phyloP scores from a whole-genome alignment of 2,329 filamentous ascomycete species.

The Alternaria arborescens region DNA sequence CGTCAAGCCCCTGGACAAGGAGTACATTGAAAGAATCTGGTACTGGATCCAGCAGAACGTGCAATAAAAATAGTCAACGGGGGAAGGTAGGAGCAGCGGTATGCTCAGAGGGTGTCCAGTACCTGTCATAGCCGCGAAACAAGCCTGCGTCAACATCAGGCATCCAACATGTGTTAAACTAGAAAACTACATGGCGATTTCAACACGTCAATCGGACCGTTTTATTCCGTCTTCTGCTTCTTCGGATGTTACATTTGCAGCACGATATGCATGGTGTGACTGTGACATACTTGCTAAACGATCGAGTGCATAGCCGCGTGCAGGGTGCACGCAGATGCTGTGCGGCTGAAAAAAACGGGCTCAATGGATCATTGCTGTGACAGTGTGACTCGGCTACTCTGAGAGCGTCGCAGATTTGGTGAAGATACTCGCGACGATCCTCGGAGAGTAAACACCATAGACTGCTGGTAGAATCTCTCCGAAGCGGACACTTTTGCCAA shows the following conservation, averaged over 20 bases:
- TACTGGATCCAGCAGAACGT: constrained; percentile 43
- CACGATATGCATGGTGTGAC: constrained; percentile 2
- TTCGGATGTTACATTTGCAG: background rate
- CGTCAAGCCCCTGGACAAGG: constrained; percentile 55
- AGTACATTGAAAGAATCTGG: constrained; percentile 57
- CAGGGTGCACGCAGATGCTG: background rate
- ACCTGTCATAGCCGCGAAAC: background rate
- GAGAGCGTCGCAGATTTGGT: background rate
- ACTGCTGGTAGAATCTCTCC: background rate
- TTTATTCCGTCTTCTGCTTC: background rate
- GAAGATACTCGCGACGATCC: background rate
- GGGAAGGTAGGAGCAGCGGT: background rate
- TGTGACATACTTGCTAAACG: background rate
- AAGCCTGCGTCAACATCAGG: background rate
- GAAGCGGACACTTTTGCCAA: background rate
- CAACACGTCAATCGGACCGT: constrained; percentile 1
- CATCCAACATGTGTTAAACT: background rate
- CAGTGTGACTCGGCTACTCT: background rate
- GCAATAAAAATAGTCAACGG: constrained; percentile 9
- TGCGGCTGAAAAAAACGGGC: background rate
- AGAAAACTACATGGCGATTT: constrained; percentile 4
- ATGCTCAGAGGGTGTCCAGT: background rate
- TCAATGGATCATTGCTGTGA: background rate
- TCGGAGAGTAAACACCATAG: background rate
- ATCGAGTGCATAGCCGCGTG: background rate